Evolutionary conservation across 2,329 filamentous ascomycete genomes (phyloP).

Genomic region (Fusarium oligoseptatum): DNA sequence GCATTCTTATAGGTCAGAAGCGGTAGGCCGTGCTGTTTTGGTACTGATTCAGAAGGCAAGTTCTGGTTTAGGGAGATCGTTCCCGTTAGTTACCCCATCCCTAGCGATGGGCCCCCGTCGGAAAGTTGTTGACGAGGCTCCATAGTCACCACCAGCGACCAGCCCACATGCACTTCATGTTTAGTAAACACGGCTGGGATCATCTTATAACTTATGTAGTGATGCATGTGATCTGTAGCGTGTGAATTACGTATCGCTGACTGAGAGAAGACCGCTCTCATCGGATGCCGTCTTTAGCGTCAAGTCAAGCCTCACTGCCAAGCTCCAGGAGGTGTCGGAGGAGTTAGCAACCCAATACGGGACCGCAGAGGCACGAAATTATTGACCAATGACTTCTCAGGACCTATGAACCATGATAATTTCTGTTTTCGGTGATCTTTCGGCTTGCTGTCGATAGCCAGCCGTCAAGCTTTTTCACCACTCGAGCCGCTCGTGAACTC

Average conservation of each 20-base stretch:
- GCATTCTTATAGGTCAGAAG: not conserved
- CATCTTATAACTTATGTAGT: not conserved
- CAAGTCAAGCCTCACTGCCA: not conserved
- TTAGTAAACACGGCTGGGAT: not conserved
- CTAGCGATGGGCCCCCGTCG: not conserved
- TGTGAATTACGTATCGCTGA: not conserved
- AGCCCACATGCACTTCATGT: not conserved
- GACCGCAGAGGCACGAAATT: not conserved
- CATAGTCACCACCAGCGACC: not conserved
- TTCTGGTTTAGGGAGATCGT: not conserved
- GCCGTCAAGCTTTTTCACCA: no score
- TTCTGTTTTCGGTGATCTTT: no score
- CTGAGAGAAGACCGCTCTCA: not conserved
- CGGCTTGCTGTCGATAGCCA: no score
- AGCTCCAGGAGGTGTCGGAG: not conserved
- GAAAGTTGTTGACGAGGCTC: not conserved
- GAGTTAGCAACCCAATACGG: not conserved
- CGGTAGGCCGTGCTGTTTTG: not conserved
- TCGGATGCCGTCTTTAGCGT: not conserved
- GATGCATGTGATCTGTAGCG: not conserved
- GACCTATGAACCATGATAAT: no score
- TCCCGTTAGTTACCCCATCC: not conserved
- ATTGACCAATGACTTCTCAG: no score
- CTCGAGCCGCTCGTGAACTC: no score
- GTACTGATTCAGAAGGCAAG: not conserved